Conservation (phyloP, 257 asterid genomes). For the Jasminum sambac region DNA sequence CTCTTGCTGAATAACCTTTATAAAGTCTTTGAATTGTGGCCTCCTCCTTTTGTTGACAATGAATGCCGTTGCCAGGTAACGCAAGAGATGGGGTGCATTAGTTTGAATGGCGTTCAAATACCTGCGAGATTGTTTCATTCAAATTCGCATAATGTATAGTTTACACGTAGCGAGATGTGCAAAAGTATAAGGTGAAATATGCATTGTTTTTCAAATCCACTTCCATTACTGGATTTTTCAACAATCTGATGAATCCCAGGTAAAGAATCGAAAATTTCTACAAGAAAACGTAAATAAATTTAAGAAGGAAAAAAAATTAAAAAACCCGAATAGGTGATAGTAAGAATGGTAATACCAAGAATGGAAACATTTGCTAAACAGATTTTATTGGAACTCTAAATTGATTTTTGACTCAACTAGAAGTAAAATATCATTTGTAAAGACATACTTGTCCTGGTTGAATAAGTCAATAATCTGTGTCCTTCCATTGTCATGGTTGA, state of each 20-base stretch:
- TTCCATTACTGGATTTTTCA: neutral
- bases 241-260: too few relatives aligned
- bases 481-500: slow-evolving; percentile 97
- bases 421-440: neutral
- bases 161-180: neutral
- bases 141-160: slow-evolving; percentile 1
- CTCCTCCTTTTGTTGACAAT: slow-evolving; percentile 95
- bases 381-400: neutral
- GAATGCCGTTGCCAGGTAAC: slow-evolving; percentile 93
- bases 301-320: neutral
- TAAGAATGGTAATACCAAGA: too few relatives aligned
- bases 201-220: neutral
- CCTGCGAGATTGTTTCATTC: slow-evolving; percentile 39
- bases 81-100: slow-evolving; percentile 91
- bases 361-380: neutral
- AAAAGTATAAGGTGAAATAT: neutral
- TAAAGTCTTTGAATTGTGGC: slow-evolving; percentile 88
- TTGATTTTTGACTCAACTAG: neutral
- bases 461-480: slow-evolving; percentile 87
- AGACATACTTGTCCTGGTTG: slow-evolving; percentile 90
- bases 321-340: neutral
- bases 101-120: slow-evolving; percentile 94
- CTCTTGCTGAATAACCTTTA: slow-evolving; percentile 94
- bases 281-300: neutral
- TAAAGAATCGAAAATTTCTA: too few relatives aligned